phyloP scores from a whole-genome alignment of 1,284 basidiomycete species.

The Papiliotrema nemorosa region DNA sequence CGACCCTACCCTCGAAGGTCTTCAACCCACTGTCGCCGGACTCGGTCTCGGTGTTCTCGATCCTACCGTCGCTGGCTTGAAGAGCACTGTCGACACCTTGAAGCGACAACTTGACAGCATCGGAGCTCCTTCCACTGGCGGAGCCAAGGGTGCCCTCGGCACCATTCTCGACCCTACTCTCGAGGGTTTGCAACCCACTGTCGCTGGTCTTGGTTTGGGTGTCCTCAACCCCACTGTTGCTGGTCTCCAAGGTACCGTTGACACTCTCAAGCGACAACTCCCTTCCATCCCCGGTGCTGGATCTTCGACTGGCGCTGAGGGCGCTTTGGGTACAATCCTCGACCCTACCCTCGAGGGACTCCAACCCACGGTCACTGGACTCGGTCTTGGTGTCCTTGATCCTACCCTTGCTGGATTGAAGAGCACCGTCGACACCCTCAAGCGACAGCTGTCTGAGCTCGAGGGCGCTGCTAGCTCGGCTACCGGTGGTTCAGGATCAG shows the following conservation, averaged over 20 bases:
- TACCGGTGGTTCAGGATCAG: too few relatives aligned
- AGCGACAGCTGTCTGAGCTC: too few relatives aligned
- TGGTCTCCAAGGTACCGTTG: slow-evolving; percentile 1
- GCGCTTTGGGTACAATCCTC: neutral
- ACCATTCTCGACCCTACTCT: too few relatives aligned
- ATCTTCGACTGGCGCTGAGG: too few relatives aligned
- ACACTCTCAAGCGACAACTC: neutral
- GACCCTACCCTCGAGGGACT: slow-evolving; percentile 9
- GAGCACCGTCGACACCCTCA: too few relatives aligned
- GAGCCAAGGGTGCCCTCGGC: too few relatives aligned
- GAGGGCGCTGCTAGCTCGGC: too few relatives aligned
- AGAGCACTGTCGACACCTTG: neutral
- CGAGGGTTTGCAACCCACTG: neutral
- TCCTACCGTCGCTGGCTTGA: neutral
- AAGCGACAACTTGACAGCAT: too few relatives aligned
- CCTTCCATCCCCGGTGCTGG: too few relatives aligned
- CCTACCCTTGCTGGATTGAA: neutral
- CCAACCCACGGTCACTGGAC: slow-evolving; percentile 5
- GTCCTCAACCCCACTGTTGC: slow-evolving; percentile 7
- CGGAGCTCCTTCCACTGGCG: too few relatives aligned
- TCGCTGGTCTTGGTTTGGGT: slow-evolving; percentile 5
- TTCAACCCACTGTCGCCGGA: slow-evolving; percentile 3
- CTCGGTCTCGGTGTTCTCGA: slow-evolving; percentile 8
- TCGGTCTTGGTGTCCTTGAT: slow-evolving; percentile 8
- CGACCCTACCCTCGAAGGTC: slow-evolving; percentile 1